Conservation (phyloP, 805 yeast species). For the Candida quercuum region DNA sequence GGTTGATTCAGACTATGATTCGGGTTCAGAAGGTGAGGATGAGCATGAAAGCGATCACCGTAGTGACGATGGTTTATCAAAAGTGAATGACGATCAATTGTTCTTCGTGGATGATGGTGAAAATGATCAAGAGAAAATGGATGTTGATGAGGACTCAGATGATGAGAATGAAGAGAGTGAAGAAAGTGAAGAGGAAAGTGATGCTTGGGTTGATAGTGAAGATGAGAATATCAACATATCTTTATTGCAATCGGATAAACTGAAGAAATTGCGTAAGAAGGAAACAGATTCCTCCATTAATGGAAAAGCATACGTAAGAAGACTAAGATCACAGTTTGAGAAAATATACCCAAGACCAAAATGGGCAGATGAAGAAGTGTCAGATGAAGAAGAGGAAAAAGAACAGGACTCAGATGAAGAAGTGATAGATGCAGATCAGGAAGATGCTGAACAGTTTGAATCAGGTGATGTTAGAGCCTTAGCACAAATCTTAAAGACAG, state of each 20-base stretch:
- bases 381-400: constrained; percentile 22
- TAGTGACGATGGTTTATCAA: constrained; percentile 26
- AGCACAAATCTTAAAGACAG: constrained; percentile 30
- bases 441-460: constrained; percentile 23
- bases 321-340: constrained; percentile 69
- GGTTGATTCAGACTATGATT: constrained; percentile 27
- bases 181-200: constrained; percentile 27
- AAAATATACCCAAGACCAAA: constrained; percentile 76
- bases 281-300: constrained; percentile 47
- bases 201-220: constrained; percentile 87
- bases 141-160: constrained; percentile 11
- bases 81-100: constrained; percentile 42
- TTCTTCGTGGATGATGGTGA: constrained; percentile 50
- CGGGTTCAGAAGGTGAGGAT: constrained; percentile 34
- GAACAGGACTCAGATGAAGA: constrained; percentile 24
- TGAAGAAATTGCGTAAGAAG: constrained; percentile 65
- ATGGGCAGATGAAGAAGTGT: constrained; percentile 52
- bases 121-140: constrained; percentile 11
- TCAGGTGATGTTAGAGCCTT: constrained; percentile 37
- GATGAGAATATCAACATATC: constrained; percentile 72
- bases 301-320: constrained; percentile 55
- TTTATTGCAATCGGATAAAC: constrained; percentile 48
- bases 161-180: constrained; percentile 27
- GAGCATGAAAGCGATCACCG: no score
- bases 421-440: constrained; percentile 26